Conservation (phyloP, 129 eudicot genomes). For the Saussurea involucrata region DNA sequence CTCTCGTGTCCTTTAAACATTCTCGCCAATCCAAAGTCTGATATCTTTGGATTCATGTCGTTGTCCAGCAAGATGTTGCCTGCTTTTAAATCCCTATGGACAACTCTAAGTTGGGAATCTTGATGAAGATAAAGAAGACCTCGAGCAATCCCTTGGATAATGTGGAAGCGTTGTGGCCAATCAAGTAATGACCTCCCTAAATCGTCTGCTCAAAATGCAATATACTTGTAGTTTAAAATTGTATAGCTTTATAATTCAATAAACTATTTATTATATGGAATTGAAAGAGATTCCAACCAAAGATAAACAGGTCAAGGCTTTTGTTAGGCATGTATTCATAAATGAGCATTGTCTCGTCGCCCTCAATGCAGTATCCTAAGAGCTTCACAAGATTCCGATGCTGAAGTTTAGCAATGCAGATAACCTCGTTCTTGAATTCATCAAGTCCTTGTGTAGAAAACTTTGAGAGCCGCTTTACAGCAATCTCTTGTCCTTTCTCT, state of each 20-base stretch:
- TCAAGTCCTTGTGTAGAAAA: conserved; percentile 51
- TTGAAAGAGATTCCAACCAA: conserved; percentile 32
- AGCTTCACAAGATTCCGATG: conserved; percentile 48
- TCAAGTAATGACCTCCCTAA: neutral
- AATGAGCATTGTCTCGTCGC: conserved; percentile 49
- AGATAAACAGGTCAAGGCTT: conserved; percentile 54
- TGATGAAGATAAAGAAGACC: conserved; percentile 33
- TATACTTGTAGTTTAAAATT: neutral
- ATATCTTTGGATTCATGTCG: neutral
- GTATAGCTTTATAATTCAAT: neutral
- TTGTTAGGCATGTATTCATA: conserved; percentile 73
- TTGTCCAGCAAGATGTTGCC: neutral
- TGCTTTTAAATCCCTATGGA: neutral
- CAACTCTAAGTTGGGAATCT: conserved; percentile 15
- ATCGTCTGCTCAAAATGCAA: conserved; percentile 7
- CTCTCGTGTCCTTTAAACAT: neutral
- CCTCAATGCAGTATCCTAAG: conserved; percentile 57
- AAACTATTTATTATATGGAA: neutral
- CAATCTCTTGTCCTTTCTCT: conserved; percentile 53
- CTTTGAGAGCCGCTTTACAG: conserved; percentile 64
- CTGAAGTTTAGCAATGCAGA: conserved; percentile 48
- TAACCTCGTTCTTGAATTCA: conserved; percentile 54
- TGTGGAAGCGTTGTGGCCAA: conserved; percentile 19
- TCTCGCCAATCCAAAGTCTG: conserved; percentile 2
- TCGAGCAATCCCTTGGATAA: conserved; percentile 25